Evolutionary conservation across 169 alveolate genomes (phyloP).

Genomic region (Plasmodium vinckei): DNA sequence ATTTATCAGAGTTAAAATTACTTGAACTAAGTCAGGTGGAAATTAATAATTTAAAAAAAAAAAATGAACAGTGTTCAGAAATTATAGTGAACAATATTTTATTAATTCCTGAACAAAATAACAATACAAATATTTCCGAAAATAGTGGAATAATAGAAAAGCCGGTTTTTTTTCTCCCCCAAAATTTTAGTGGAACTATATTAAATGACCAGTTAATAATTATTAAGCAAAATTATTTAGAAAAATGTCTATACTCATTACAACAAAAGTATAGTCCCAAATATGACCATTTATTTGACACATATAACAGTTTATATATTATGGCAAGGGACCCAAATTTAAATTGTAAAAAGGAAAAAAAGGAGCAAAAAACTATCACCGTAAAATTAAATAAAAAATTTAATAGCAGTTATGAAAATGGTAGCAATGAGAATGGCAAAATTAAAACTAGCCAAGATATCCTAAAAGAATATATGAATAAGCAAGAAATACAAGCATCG

Average conservation of each 20-base stretch:
- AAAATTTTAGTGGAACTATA: constrained; percentile 63
- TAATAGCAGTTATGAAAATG: too few species aligned
- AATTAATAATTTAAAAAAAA: constrained; percentile 69
- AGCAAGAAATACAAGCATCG: constrained; percentile 17
- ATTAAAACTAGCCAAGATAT: background rate
- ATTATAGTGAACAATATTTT: constrained; percentile 37
- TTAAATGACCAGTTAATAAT: constrained; percentile 41
- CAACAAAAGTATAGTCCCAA: constrained; percentile 19
- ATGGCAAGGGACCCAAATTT: background rate
- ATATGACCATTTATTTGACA: constrained; percentile 21
- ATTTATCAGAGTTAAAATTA: constrained; percentile 75
- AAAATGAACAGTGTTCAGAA: constrained; percentile 33
- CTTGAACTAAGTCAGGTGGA: constrained; percentile 72
- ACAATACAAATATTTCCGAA: background rate
- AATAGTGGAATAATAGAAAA: constrained; percentile 11
- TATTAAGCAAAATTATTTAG: constrained; percentile 29
- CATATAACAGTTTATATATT: constrained; percentile 32
- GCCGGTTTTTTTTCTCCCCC: constrained; percentile 61
- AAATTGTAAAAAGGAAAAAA: background rate
- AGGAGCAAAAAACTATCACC: constrained; percentile 4
- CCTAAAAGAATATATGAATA: constrained; percentile 10
- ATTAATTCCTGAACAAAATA: constrained; percentile 19
- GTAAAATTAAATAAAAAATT: background rate
- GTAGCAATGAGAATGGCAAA: background rate
- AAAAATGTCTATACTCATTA: constrained; percentile 17